phyloP scores from a whole-genome alignment of 2,329 filamentous ascomycete species.

The Seiridium unicorne region DNA sequence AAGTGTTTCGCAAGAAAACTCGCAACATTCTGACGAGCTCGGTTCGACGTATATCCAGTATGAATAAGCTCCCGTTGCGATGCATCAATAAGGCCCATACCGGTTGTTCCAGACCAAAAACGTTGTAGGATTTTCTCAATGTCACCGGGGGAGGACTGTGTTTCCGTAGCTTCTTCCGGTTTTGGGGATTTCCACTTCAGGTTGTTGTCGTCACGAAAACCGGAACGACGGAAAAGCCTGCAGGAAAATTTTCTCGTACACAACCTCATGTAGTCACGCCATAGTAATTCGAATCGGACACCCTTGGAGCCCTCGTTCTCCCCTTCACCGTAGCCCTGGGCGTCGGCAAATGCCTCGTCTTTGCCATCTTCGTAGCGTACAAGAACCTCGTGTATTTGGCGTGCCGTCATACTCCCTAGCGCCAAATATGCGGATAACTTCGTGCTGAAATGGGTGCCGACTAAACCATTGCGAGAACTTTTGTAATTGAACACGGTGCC shows the following conservation, averaged over 20 bases:
- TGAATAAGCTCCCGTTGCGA: slow-evolving; percentile 71
- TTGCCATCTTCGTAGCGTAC: slow-evolving; percentile 67
- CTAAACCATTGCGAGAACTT: slow-evolving; percentile 67
- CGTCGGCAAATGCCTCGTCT: slow-evolving; percentile 34
- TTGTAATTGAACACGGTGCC: slow-evolving; percentile 66
- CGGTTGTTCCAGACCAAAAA: slow-evolving; percentile 67
- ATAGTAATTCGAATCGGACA: slow-evolving; percentile 72
- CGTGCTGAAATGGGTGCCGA: slow-evolving; percentile 71
- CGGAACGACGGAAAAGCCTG: slow-evolving; percentile 62
- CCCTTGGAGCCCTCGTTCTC: slow-evolving; percentile 70
- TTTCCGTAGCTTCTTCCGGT: slow-evolving; percentile 21
- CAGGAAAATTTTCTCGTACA: slow-evolving; percentile 68
- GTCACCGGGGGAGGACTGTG: slow-evolving; percentile 41
- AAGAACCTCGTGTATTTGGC: slow-evolving; percentile 69
- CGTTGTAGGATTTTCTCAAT: slow-evolving; percentile 51
- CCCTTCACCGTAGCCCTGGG: slow-evolving; percentile 62
- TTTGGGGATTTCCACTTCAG: slow-evolving; percentile 49
- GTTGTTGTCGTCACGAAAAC: slow-evolving; percentile 53
- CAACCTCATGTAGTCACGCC: slow-evolving; percentile 80
- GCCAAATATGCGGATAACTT: slow-evolving; percentile 74
- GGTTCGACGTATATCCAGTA: slow-evolving; percentile 77
- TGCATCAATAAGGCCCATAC: slow-evolving; percentile 76
- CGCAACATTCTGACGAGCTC: slow-evolving; percentile 74
- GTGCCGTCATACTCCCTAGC: slow-evolving; percentile 69
- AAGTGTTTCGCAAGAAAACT: slow-evolving; percentile 73